Base-by-base conservation (phyloP, 805 yeast genomes). In the Hanseniaspora valbyensis region DNA sequence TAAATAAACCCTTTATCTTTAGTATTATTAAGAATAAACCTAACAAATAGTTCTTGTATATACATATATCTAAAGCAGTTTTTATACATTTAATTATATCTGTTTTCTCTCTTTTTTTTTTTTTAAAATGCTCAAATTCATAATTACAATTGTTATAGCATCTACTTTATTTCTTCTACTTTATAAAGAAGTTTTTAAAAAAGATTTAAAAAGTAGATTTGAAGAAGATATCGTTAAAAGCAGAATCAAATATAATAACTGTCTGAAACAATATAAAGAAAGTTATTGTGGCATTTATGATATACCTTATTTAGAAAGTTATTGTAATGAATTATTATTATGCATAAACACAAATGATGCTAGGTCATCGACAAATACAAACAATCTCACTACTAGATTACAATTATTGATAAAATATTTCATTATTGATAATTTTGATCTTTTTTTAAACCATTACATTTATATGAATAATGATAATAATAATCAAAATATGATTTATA, bases 371-470 rank as follows among this genome's bases (percentile, higher is more conserved):
- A 8, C 32, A 14, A 34, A 22, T 6, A 25, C 30, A 38, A 41
- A 25, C 16, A 42, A 32, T 1, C 32, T 46, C 7, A 22, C 44
- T 10, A 46, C 39, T 8, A 30, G 50, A 14, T 21, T 46, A 8
- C 50, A 46, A n/a, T 21, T 39, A 3, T n/a, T 46, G 8, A 46
- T 46, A 8, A 46, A 40, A 25, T 46, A 46, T 25, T 18, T 46
- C 18, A 10, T 46, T 3, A 32, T 46, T 24, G 50, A 46, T 30
- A 46, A 32, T 14, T 14, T 46, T n/a, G 44, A 46, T 19, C 21
- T 46, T 18, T 28, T 46, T 34, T 9, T 46, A 7, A 24, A 24
- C 14, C 36, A 46, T 14, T 46, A 46, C 34, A 46, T 46, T 22
- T 39, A 40, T 25, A 38, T 29, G 42, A 21, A 30, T 9, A 22